Percentiles rank a stretch among this genome's conserved stretches.
These are phyloP conservation scores for Simplicillium aogashimaense DNA, from an alignment of 2,329 filamentous ascomycete genomes.

Conservation along the genomic window DNA sequence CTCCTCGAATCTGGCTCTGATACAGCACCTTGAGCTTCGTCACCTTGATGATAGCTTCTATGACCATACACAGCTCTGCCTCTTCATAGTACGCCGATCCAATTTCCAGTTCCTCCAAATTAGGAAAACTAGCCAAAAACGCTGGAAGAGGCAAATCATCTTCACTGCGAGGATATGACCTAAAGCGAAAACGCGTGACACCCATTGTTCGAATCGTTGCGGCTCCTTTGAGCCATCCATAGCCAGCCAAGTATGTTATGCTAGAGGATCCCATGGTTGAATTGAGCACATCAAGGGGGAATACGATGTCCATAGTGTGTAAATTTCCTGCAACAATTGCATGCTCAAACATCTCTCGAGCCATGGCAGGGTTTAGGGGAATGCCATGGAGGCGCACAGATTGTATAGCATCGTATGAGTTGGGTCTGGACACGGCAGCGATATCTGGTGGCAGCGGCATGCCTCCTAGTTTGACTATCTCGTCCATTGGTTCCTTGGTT, in stretches of 20 bases:
- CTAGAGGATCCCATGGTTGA: constrained; percentile 15
- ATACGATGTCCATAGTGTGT: constrained; percentile 24
- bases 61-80: constrained; percentile 17
- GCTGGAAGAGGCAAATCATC: constrained; percentile 19
- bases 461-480: constrained; percentile 12
- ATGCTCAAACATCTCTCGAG: constrained; percentile 14
- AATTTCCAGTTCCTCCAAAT: constrained; percentile 24
- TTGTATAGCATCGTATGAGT: constrained; percentile 3
- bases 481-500: constrained; percentile 7
- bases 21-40: constrained; percentile 22
- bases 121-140: constrained; percentile 25
- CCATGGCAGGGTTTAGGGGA: constrained; percentile 13
- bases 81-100: constrained; percentile 18
- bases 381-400: constrained; percentile 16
- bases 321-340: constrained; percentile 18
- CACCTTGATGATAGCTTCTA: constrained; percentile 18
- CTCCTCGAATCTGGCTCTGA: constrained; percentile 19
- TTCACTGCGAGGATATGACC: constrained; percentile 15
- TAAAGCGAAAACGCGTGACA: constrained; percentile 24
- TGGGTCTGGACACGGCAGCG: not conserved
- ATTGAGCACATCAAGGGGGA: constrained; percentile 16
- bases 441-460: not conserved
- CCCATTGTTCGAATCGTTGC: constrained; percentile 22
- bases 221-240: constrained; percentile 24
- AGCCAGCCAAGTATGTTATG: constrained; percentile 17